phyloP scores from a whole-genome alignment of 2,329 filamentous ascomycete genomes.

The Colletotrichum salicis region DNA sequence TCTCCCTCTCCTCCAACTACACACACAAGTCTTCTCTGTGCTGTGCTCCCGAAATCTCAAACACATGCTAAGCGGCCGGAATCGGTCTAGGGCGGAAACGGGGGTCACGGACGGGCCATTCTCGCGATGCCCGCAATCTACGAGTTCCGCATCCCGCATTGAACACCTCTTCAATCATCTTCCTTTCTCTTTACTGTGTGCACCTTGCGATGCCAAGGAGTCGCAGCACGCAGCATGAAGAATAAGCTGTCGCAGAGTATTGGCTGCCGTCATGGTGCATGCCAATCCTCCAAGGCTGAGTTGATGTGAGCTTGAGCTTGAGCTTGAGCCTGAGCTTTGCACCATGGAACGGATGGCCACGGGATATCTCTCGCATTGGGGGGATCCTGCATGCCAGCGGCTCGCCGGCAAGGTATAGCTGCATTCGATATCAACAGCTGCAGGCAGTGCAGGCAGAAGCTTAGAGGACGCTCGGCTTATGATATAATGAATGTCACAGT shows the following conservation, averaged over 20 bases:
- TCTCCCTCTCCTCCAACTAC: too few relatives aligned
- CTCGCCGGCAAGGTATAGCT: background rate
- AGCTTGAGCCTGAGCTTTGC: background rate
- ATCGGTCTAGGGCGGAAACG: background rate
- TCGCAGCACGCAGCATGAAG: slow-evolving; percentile 2
- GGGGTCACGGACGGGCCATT: background rate
- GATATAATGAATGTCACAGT: slow-evolving; percentile 21
- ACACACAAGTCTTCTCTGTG: too few relatives aligned
- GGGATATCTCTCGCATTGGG: background rate
- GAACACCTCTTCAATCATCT: background rate
- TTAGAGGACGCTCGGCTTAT: slow-evolving; percentile 1
- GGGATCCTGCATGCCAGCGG: slow-evolving; percentile 1
- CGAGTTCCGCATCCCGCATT: background rate
- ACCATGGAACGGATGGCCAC: background rate
- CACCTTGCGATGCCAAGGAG: slow-evolving; percentile 14
- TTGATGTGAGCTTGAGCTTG: slow-evolving; percentile 1
- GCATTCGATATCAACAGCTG: too few relatives aligned
- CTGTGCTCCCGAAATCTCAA: background rate
- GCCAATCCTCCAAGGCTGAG: background rate
- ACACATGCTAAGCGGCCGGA: background rate
- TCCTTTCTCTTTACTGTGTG: background rate
- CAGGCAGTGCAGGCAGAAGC: slow-evolving; percentile 1
- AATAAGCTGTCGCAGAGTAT: background rate
- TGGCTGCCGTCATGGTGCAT: slow-evolving; percentile 23
- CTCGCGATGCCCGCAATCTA: slow-evolving; percentile 17